Conservation (phyloP, 129 eudicot genomes). For the Dittrichia graveolens region DNA sequence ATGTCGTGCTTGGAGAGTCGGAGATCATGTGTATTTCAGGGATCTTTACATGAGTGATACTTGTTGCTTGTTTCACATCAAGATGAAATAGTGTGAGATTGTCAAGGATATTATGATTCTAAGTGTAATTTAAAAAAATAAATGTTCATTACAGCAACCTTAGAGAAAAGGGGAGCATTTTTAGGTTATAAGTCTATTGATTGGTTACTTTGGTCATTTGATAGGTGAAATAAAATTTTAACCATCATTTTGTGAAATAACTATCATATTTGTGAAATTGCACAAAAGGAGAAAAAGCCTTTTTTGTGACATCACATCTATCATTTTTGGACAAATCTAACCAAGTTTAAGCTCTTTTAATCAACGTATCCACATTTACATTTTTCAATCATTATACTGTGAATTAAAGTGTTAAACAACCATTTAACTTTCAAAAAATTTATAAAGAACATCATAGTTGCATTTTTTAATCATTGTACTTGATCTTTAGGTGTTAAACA, state of each 20-base stretch:
- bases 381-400: background rate
- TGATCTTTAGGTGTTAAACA: background rate
- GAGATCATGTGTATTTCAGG: conserved; percentile 9
- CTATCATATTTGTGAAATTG: background rate
- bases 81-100: background rate
- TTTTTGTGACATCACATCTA: too few relatives aligned
- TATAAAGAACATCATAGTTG: background rate
- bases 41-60: background rate
- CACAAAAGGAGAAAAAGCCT: too few relatives aligned
- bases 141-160: too few relatives aligned
- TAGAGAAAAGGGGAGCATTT: too few relatives aligned
- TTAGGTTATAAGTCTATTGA: too few relatives aligned
- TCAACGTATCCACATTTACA: background rate
- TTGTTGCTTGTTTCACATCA: background rate
- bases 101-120: background rate
- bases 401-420: background rate
- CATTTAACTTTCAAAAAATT: background rate
- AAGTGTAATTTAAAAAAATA: background rate
- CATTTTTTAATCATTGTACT: too few relatives aligned
- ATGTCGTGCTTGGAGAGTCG: background rate
- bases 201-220: background rate
- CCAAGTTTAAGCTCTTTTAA: background rate
- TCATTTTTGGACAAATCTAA: background rate
- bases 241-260: background rate
- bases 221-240: background rate